Evolutionary conservation across 2,329 filamentous ascomycete genomes (phyloP).

Genomic region (Xylariaceae sp.): DNA sequence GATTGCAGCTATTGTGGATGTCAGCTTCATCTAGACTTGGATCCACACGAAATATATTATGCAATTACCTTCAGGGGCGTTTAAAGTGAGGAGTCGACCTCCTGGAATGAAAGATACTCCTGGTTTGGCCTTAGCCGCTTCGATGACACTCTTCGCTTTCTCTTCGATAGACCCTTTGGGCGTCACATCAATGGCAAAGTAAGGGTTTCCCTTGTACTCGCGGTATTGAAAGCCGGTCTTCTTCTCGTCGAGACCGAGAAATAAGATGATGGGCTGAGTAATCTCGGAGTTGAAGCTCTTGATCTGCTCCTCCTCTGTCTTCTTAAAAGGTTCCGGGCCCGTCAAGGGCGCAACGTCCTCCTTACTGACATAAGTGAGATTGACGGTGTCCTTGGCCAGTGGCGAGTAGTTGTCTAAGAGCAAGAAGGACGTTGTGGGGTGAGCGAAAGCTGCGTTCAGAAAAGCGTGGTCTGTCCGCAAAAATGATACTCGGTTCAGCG

Average conservation of each 20-base stretch:
- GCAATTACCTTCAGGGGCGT: conserved; percentile 54
- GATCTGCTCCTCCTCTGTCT: conserved; percentile 75
- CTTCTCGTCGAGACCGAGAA: conserved; percentile 81
- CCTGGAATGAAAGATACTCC: conserved; percentile 73
- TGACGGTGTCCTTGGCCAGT: conserved; percentile 64
- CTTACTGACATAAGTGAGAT: conserved; percentile 72
- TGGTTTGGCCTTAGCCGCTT: conserved; percentile 61
- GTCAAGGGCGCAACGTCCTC: conserved; percentile 74
- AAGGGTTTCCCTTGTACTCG: conserved; percentile 79
- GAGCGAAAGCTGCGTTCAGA: conserved; percentile 69
- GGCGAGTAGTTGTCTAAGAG: conserved; percentile 81
- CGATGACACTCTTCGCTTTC: conserved; percentile 66
- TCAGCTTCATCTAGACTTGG: neutral
- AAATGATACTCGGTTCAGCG: conserved; percentile 81
- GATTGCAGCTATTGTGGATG: conserved; percentile 72
- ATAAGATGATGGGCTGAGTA: conserved; percentile 75
- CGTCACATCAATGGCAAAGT: conserved; percentile 90
- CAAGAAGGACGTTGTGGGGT: conserved; percentile 74
- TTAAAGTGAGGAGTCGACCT: conserved; percentile 50
- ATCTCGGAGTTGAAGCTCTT: conserved; percentile 75
- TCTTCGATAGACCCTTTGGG: conserved; percentile 69
- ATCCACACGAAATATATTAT: neutral
- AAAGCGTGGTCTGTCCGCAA: conserved; percentile 75
- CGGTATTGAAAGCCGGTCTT: conserved; percentile 63
- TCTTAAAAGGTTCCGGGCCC: conserved; percentile 72